Percentiles rank a stretch among this genome's conserved stretches.
phyloP scores from a whole-genome alignment of 805 yeast species.

The Helenozyma baotianmanensis region DNA sequence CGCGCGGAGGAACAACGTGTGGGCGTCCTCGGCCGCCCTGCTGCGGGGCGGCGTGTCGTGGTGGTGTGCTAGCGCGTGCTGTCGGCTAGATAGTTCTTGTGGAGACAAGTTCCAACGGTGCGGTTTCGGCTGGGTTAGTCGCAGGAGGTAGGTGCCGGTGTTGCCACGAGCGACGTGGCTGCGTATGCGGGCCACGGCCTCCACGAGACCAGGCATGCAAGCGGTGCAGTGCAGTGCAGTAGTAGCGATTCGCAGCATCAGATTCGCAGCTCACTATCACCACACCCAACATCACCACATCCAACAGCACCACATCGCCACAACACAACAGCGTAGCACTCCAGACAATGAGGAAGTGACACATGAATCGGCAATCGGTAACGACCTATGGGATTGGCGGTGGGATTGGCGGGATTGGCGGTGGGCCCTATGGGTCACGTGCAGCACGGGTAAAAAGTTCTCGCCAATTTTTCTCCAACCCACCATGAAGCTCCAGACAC shows the following conservation, averaged over 20 bases:
- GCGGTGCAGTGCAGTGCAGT: neutral
- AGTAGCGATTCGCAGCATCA: too few relatives aligned
- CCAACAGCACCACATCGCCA: too few relatives aligned
- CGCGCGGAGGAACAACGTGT: conserved; percentile 4
- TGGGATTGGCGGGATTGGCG: too few relatives aligned
- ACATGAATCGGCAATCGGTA: too few relatives aligned
- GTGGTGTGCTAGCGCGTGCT: conserved; percentile 5
- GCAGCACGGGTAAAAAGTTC: conserved; percentile 6
- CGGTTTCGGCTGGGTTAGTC: conserved; percentile 1
- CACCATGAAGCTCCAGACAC: conserved; percentile 57
- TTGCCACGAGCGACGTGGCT: neutral
- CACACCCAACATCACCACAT: too few relatives aligned
- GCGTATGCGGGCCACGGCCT: too few relatives aligned
- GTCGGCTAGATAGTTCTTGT: conserved; percentile 6
- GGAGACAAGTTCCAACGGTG: conserved; percentile 1
- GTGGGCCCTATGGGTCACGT: conserved; percentile 1
- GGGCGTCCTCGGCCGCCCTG: conserved; percentile 4
- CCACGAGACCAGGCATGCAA: neutral
- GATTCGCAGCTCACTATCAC: too few relatives aligned
- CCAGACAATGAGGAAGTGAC: too few relatives aligned
- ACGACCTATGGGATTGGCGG: too few relatives aligned
- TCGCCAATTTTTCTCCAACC: neutral
- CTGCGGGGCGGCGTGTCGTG: conserved; percentile 7
- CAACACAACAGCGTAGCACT: too few relatives aligned
- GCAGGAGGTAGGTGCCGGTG: conserved; percentile 8